A percentile compares a stretch with the other conserved stretches of the same genome.
Conservation (phyloP, 768 basidiomycete genomes). For the Epithele typhae region DNA sequence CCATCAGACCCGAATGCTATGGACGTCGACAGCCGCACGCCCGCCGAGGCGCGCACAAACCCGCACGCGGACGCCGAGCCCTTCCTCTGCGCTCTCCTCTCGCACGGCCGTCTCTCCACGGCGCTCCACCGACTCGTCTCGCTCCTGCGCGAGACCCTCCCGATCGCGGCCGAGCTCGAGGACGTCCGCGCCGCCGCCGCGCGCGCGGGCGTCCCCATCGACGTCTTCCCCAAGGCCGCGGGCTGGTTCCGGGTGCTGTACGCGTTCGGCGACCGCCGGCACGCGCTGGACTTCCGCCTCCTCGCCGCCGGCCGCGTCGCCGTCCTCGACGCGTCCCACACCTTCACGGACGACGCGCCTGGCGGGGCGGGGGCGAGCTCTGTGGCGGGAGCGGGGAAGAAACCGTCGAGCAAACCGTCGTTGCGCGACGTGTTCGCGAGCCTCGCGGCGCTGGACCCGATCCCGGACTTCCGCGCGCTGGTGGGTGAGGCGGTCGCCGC, state of each 20-base stretch:
- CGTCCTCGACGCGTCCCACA: slow-evolving; percentile 71
- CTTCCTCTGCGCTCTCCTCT: slow-evolving; percentile 67
- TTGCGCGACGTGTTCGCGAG: neutral
- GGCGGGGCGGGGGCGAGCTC: neutral
- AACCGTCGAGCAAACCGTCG: neutral
- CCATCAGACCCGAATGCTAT: slow-evolving; percentile 8
- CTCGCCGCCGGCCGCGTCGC: slow-evolving; percentile 61
- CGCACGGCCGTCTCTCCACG: slow-evolving; percentile 59
- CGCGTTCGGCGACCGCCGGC: slow-evolving; percentile 60
- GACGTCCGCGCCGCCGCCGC: slow-evolving; percentile 34
- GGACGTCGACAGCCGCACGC: slow-evolving; percentile 22
- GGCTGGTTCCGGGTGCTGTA: slow-evolving; percentile 81
- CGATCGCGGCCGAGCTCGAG: slow-evolving; percentile 71
- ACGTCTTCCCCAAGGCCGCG: slow-evolving; percentile 73
- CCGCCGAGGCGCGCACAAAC: slow-evolving; percentile 35
- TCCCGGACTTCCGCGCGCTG: slow-evolving; percentile 54
- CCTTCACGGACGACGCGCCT: slow-evolving; percentile 36
- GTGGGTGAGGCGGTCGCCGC: slow-evolving; percentile 46
- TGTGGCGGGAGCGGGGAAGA: neutral
- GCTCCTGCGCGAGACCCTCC: slow-evolving; percentile 71
- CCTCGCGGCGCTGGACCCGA: slow-evolving; percentile 41
- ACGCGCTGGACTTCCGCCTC: slow-evolving; percentile 78
- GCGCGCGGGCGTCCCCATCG: slow-evolving; percentile 37
- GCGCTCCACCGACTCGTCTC: slow-evolving; percentile 65
- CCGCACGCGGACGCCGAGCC: slow-evolving; percentile 80